Conservation (phyloP, 257 asterid species). For the Nyctanthes arbortristis region DNA sequence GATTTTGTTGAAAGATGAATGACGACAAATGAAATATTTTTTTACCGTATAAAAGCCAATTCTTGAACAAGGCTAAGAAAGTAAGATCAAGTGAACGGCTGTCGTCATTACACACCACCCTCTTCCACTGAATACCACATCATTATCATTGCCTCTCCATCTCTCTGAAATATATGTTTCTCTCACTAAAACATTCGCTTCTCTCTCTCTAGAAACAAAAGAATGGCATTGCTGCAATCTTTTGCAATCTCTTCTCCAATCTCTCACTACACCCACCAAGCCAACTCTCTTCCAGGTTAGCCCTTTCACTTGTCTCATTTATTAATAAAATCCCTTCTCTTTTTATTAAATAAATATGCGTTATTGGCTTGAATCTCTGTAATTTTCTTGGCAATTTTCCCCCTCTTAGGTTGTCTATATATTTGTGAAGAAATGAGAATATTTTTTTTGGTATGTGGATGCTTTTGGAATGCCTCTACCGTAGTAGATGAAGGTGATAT, state of each 20-base stretch:
- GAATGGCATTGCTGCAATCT: slow-evolving; percentile 71
- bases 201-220: slow-evolving; percentile 21
- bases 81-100: slow-evolving; percentile 59
- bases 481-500: too few relatives aligned
- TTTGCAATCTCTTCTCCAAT: slow-evolving; percentile 54
- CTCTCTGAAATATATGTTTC: not conserved
- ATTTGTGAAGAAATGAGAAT: too few relatives aligned
- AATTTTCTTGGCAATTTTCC: slow-evolving; percentile 12
- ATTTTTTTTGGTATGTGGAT: too few relatives aligned
- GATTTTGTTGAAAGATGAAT: too few relatives aligned
- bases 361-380: not conserved
- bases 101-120: slow-evolving; percentile 61
- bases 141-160: slow-evolving; percentile 25
- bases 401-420: too few relatives aligned
- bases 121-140: slow-evolving; percentile 27
- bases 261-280: slow-evolving; percentile 47
- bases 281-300: slow-evolving; percentile 55
- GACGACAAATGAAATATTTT: too few relatives aligned
- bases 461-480: too few relatives aligned
- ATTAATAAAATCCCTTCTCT: not conserved
- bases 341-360: not conserved
- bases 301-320: not conserved
- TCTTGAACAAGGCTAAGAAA: slow-evolving; percentile 28
- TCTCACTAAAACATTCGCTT: not conserved
- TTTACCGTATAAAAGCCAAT: too few relatives aligned